Evolutionary conservation across 148 eudicot species (phyloP), one percentile per base, ranked within the genome.

Genomic region (Mesembryanthemum crystallinum): DNA sequence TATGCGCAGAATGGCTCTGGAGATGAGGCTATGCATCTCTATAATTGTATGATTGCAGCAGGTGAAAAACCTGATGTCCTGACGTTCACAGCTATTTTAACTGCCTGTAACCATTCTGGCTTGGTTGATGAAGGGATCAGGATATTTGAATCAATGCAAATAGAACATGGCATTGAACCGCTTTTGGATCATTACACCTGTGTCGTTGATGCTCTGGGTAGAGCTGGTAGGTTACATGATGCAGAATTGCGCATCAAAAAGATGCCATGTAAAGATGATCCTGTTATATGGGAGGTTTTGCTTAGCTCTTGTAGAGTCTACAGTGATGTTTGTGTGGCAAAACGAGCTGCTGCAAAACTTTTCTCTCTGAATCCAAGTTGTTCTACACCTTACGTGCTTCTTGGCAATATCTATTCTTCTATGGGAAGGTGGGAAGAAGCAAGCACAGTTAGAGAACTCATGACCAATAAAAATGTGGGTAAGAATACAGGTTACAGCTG

Each of bases 71-170:
- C 91, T 18, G 98, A 93, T 80, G 81, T 10, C 32, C 72, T 91
- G 71, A 91, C 94, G 0, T 91, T 91, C 70, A 64, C 88, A 57
- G 83, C 83, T 54, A 79, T 89, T 83, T 73, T 93, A 77, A 85
- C 92, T 55, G 91, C 96, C 30, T 91, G 96, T 78, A 93, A 88
- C 82, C 98, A 93, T 73, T 83, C 93, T 15, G 90, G 93, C 25
- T 64, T 93, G 72, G 88, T 91, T 42, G 88, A 87, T 74, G 65
- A 59, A 51, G 96, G 90, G 14, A 24, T 86, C 30, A 61, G 64
- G 55, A 83, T 88, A 73, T 88, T 93, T 75, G 83, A 87, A 64
- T 86, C 90, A 13, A 90, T 93, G 88, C 77, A 75, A 71, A 39
- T 49, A 64, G 80, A 80, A 63, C 81, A 88, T 54, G 82, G 80